Percentiles rank a stretch among this genome's conserved stretches.
These are phyloP conservation scores for Metroxylon sagu DNA, from an alignment of 176 grass and related monocot genomes.

Conservation along the genomic window DNA sequence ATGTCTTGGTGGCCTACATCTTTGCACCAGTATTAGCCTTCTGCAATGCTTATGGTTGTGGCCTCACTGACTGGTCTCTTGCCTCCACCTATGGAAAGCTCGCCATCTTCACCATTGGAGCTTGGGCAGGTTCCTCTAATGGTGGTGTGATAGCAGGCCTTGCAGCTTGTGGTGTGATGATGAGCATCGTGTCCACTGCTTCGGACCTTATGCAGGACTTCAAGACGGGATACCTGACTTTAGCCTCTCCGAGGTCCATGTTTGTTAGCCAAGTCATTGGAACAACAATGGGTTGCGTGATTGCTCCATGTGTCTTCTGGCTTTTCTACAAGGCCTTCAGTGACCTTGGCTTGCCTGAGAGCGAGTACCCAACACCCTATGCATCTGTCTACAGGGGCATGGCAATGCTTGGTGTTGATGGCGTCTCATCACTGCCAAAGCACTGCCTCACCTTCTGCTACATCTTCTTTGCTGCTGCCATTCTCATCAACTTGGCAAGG, in stretches of 20 bases:
- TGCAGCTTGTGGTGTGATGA: conserved; percentile 47
- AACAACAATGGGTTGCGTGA: conserved; percentile 8
- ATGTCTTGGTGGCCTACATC: conserved; percentile 17
- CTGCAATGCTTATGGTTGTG: conserved; percentile 37
- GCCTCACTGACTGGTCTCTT: conserved; percentile 53
- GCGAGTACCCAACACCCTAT: conserved; percentile 1
- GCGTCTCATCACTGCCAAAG: conserved; percentile 5
- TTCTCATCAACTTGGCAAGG: conserved; percentile 1
- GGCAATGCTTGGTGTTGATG: background rate
- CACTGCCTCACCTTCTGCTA: conserved; percentile 13
- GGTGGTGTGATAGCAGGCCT: conserved; percentile 47
- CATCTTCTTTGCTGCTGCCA: background rate
- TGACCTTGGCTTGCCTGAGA: background rate
- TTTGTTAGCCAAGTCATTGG: conserved; percentile 7
- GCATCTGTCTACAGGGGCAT: conserved; percentile 1
- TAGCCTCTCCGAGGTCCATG: conserved; percentile 4
- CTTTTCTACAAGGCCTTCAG: conserved; percentile 11
- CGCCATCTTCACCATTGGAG: conserved; percentile 28
- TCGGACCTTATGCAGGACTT: conserved; percentile 69
- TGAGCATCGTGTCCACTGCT: conserved; percentile 60
- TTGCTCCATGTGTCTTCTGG: conserved; percentile 9
- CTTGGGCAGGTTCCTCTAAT: conserved; percentile 13
- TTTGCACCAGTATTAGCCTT: conserved; percentile 20
- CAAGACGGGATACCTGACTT: conserved; percentile 32
- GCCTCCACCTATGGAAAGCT: conserved; percentile 43